phyloP scores from a whole-genome alignment of 2,329 filamentous ascomycete genomes.

The Ceratocystis huliohia region DNA sequence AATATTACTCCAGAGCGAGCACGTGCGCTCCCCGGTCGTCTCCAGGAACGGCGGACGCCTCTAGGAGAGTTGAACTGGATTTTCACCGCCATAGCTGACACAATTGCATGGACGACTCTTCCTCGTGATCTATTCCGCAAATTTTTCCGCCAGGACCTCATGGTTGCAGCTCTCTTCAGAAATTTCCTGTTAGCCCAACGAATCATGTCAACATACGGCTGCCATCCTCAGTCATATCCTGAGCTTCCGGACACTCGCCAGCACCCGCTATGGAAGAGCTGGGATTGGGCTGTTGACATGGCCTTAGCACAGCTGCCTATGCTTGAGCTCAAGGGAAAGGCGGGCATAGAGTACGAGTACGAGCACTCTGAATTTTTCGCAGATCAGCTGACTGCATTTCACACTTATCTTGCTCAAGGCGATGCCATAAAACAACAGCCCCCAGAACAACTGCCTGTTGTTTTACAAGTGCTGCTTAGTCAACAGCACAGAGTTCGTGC shows the following conservation, averaged over 20 bases:
- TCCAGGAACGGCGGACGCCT: slow-evolving; percentile 86
- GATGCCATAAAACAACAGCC: slow-evolving; percentile 71
- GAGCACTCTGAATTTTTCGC: slow-evolving; percentile 93
- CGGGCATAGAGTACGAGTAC: slow-evolving; percentile 72
- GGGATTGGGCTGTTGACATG: slow-evolving; percentile 94
- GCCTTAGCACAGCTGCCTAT: slow-evolving; percentile 79
- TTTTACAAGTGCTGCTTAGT: slow-evolving; percentile 87
- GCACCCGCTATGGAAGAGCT: slow-evolving; percentile 91
- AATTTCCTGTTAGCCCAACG: slow-evolving; percentile 92
- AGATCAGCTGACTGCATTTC: slow-evolving; percentile 92
- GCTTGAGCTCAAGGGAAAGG: slow-evolving; percentile 65
- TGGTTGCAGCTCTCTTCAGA: slow-evolving; percentile 95
- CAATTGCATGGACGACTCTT: slow-evolving; percentile 94
- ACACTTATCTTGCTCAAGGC: slow-evolving; percentile 79
- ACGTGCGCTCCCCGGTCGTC: slow-evolving; percentile 74
- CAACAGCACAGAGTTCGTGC: slow-evolving; percentile 88
- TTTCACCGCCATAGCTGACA: slow-evolving; percentile 96
- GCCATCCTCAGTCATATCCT: slow-evolving; percentile 84
- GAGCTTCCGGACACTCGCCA: slow-evolving; percentile 88
- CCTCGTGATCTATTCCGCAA: slow-evolving; percentile 87
- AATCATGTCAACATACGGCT: slow-evolving; percentile 93
- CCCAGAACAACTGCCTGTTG: slow-evolving; percentile 89
- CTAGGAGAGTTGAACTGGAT: slow-evolving; percentile 98
- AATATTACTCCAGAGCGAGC: slow-evolving; percentile 68
- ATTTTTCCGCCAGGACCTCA: slow-evolving; percentile 90